These are phyloP conservation scores for Elaphomyces granulatus DNA, from an alignment of 495 filamentous ascomycete species.

Conservation along the genomic window DNA sequence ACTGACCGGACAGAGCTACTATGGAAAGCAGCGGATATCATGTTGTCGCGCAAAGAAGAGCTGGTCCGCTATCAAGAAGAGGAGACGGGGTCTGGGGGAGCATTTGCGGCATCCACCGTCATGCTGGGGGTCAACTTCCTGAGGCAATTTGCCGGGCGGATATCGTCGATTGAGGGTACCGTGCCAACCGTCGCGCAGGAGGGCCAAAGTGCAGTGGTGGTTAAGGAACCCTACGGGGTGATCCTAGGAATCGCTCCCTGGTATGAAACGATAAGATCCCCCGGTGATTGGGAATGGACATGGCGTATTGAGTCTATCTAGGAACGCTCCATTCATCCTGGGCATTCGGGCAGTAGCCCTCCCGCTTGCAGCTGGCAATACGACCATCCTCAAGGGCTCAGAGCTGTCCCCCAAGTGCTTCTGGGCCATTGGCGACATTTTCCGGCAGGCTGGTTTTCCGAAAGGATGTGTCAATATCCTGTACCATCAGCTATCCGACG, in stretches of 20 bases:
- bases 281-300: no score
- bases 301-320: no score
- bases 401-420: constrained; percentile 65
- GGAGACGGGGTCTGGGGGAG: constrained; percentile 49
- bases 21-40: constrained; percentile 51
- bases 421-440: constrained; percentile 53
- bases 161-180: constrained; percentile 42
- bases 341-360: constrained; percentile 51
- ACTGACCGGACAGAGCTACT: constrained; percentile 55
- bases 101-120: constrained; percentile 50
- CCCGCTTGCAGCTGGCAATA: constrained; percentile 74
- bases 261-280: constrained; percentile 15
- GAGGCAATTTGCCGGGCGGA: constrained; percentile 56
- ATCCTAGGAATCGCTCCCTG: constrained; percentile 74
- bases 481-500: constrained; percentile 38
- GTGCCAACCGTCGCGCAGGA: constrained; percentile 42
- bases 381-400: constrained; percentile 59
- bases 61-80: constrained; percentile 44
- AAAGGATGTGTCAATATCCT: constrained; percentile 43
- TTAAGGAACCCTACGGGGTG: constrained; percentile 71
- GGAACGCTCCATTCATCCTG: constrained; percentile 48
- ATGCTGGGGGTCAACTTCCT: constrained; percentile 42
- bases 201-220: constrained; percentile 51
- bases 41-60: constrained; percentile 49
- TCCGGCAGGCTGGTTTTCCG: constrained; percentile 60